Conservation (phyloP, 331 rosid genomes). For the Dryas integrifolia region DNA sequence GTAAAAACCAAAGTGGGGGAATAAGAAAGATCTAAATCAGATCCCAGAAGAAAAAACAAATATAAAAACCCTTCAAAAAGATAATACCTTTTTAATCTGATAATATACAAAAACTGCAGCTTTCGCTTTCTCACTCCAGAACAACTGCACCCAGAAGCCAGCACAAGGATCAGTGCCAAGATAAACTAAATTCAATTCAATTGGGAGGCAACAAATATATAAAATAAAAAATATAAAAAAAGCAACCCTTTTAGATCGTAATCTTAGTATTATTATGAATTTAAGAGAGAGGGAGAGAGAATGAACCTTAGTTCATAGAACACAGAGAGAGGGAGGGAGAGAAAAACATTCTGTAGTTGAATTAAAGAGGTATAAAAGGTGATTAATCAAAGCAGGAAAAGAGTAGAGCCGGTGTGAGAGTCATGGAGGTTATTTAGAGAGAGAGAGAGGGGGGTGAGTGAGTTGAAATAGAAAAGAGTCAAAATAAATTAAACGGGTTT, state of each 20-base stretch:
- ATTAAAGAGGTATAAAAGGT: constrained; percentile 8
- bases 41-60: constrained; percentile 45
- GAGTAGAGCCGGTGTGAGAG: neutral
- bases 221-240: neutral
- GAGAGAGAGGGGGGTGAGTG: constrained; percentile 8
- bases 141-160: constrained; percentile 29
- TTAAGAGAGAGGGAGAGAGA: neutral
- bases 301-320: constrained; percentile 16
- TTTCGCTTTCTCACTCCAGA: constrained; percentile 27
- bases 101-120: neutral
- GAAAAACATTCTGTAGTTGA: neutral
- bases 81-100: constrained; percentile 25
- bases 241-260: constrained; percentile 2
- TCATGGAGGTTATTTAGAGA: neutral
- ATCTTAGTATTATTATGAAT: neutral
- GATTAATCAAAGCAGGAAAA: neutral
- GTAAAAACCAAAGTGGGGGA: constrained; percentile 34
- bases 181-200: neutral
- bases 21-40: constrained; percentile 54
- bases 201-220: neutral
- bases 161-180: neutral
- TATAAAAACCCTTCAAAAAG: neutral
- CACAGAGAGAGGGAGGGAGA: constrained; percentile 7
- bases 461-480: constrained; percentile 30
- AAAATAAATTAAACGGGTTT: neutral